These are phyloP conservation scores for Ceriops zippeliana DNA, from an alignment of 345 rosid species.

Conservation along the genomic window DNA sequence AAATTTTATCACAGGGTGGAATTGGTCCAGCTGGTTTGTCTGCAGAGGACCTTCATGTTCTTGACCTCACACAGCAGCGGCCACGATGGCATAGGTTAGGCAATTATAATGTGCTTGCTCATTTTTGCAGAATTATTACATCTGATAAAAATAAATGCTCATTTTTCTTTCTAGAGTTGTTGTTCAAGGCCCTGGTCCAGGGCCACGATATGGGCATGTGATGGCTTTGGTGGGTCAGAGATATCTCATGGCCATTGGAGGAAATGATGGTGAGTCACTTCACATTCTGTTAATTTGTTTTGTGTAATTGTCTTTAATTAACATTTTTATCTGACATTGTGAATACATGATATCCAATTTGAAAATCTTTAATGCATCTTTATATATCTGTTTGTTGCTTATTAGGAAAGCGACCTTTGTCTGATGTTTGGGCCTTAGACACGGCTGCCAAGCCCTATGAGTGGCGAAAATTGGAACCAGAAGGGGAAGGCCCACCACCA, in stretches of 20 bases:
- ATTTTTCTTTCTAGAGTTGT: slow-evolving; percentile 64
- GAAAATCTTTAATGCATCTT: slow-evolving; percentile 12
- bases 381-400: slow-evolving; percentile 14
- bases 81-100: slow-evolving; percentile 96
- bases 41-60: slow-evolving; percentile 99
- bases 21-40: slow-evolving; percentile 99
- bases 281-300: neutral
- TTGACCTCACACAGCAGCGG: slow-evolving; percentile 92
- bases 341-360: neutral
- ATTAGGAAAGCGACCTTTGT: slow-evolving; percentile 91
- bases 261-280: slow-evolving; percentile 78
- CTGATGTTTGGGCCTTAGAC: slow-evolving; percentile 99
- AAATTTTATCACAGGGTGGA: slow-evolving; percentile 67
- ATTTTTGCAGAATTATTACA: slow-evolving; percentile 1
- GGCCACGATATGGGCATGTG: slow-evolving; percentile 98
- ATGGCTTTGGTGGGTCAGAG: slow-evolving; percentile 99
- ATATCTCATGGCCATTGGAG: slow-evolving; percentile 99
- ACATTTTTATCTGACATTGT: neutral
- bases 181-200: slow-evolving; percentile 99
- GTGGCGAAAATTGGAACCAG: slow-evolving; percentile 99
- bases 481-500: slow-evolving; percentile 99
- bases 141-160: slow-evolving; percentile 20
- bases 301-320: neutral
- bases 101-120: slow-evolving; percentile 7
- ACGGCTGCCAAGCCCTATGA: slow-evolving; percentile 99